Evolutionary conservation across 257 asterid genomes (phyloP).

Genomic region (Solanum rostratum): DNA sequence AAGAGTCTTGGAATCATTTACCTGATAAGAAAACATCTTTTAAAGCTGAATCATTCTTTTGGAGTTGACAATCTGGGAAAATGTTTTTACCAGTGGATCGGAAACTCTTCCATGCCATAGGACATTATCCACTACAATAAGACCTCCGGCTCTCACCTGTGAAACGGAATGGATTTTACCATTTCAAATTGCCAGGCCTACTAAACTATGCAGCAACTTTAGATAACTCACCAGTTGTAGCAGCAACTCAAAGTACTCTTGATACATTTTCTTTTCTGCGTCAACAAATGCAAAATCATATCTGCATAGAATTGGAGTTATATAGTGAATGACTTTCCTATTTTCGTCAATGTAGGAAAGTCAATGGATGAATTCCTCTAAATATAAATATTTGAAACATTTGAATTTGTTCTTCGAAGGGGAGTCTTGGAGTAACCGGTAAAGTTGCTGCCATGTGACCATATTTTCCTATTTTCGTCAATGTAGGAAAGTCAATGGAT

Average conservation of each 20-base stretch:
- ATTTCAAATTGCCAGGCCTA: background rate
- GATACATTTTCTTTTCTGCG: conserved; percentile 93
- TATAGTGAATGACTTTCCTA: background rate
- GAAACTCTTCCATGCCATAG: conserved; percentile 96
- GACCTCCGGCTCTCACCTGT: conserved; percentile 80
- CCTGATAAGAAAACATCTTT: conserved; percentile 24
- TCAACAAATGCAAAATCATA: conserved; percentile 93
- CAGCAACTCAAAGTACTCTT: conserved; percentile 71
- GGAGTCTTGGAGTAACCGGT: too few relatives aligned
- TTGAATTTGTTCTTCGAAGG: background rate
- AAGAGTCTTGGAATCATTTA: conserved; percentile 52
- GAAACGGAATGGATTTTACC: background rate
- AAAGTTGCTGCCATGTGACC: too few relatives aligned
- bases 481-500: background rate
- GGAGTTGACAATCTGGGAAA: background rate
- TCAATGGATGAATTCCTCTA: background rate
- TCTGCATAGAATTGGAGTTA: conserved; percentile 27
- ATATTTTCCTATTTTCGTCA: background rate
- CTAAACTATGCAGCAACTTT: background rate
- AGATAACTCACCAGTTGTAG: conserved; percentile 59
- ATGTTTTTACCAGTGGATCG: conserved; percentile 53
- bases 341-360: background rate
- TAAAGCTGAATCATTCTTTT: background rate
- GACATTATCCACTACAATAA: conserved; percentile 85
- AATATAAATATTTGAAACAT: background rate